phyloP scores from a whole-genome alignment of 1,139 yeast genomes.

The Geotrichum aggregatum region DNA sequence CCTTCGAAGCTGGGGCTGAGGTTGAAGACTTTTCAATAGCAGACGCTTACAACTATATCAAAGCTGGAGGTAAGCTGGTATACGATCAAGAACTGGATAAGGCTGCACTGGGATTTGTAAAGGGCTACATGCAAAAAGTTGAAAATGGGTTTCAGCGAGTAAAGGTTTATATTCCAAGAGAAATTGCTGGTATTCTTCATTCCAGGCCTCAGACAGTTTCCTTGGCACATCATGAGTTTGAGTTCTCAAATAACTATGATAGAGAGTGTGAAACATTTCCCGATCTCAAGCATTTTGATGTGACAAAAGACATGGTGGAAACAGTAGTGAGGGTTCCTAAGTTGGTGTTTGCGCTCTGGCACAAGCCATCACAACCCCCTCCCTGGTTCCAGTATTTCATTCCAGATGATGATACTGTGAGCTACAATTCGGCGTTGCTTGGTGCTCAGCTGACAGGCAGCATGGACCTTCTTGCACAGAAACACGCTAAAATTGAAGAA shows the following conservation, averaged over 20 bases:
- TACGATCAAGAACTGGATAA: not conserved
- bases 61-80: not conserved
- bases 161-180: conserved; percentile 16
- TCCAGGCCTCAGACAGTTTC: conserved; percentile 10
- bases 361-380: conserved; percentile 6
- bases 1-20: conserved; percentile 1
- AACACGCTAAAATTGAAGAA: not conserved
- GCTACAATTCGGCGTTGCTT: conserved; percentile 10
- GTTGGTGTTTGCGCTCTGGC: conserved; percentile 11
- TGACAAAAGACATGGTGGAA: conserved; percentile 7
- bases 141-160: conserved; percentile 8
- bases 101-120: conserved; percentile 2
- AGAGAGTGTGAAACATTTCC: not conserved
- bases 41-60: conserved; percentile 13
- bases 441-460: conserved; percentile 10
- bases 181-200: conserved; percentile 12
- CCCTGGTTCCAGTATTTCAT: conserved; percentile 12
- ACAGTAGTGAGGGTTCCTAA: conserved; percentile 15
- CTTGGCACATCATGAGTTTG: not conserved
- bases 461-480: conserved; percentile 5
- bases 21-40: not conserved
- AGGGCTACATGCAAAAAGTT: not conserved
- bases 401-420: conserved; percentile 5
- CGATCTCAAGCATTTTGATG: not conserved
- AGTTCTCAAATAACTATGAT: not conserved